phyloP scores from a whole-genome alignment of 2,329 filamentous ascomycete genomes.

The Hypocreales sp. region DNA sequence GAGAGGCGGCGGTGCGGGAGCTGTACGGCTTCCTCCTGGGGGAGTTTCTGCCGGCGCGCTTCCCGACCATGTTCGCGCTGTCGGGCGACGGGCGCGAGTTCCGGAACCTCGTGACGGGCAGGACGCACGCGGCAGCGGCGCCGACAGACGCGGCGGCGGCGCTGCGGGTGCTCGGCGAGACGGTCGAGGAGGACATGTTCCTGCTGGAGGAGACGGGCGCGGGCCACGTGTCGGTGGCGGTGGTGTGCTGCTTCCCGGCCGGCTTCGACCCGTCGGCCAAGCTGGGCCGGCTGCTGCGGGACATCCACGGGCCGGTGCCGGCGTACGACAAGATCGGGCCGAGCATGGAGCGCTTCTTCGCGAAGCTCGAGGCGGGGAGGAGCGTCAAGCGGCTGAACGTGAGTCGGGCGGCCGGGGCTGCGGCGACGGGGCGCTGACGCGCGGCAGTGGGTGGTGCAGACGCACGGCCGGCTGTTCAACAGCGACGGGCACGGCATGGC shows the following conservation, averaged over 20 bases:
- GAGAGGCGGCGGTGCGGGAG: conserved; percentile 27
- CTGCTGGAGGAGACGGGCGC: conserved; percentile 24
- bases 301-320: conserved; percentile 37
- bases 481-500: conserved; percentile 18
- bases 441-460: conserved; percentile 36
- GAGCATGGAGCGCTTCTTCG: conserved; percentile 40
- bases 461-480: conserved; percentile 24
- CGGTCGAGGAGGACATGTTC: conserved; percentile 39
- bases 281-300: conserved; percentile 28
- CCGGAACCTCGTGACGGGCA: conserved; percentile 23
- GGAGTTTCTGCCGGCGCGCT: conserved; percentile 30
- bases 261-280: conserved; percentile 36
- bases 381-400: conserved; percentile 35
- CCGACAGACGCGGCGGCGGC: conserved; percentile 15
- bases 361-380: conserved; percentile 29
- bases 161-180: conserved; percentile 28
- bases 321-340: conserved; percentile 36
- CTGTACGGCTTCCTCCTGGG: conserved; percentile 30
- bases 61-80: conserved; percentile 30
- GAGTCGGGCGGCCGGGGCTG: too few species aligned
- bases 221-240: conserved; percentile 29
- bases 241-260: conserved; percentile 34
- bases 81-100: conserved; percentile 14
- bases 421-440: too few species aligned
- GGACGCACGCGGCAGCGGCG: conserved; percentile 12